Conservation (phyloP, 345 rosid species). For the Melastoma malabathricum region DNA sequence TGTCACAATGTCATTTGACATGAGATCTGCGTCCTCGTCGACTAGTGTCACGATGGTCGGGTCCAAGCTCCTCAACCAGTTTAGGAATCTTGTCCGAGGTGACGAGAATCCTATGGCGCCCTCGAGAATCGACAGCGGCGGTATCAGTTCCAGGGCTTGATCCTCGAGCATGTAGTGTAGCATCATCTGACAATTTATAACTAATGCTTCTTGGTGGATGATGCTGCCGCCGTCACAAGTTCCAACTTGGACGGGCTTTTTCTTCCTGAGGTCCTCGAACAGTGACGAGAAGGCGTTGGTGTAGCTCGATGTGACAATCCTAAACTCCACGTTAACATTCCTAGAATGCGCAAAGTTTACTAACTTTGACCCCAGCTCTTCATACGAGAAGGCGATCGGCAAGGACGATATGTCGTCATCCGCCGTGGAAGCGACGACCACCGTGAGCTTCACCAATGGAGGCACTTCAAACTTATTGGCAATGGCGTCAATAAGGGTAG, state of each 20-base stretch:
- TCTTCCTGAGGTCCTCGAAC: slow-evolving; percentile 44
- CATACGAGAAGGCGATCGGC: slow-evolving; percentile 40
- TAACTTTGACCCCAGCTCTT: slow-evolving; percentile 58
- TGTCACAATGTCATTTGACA: slow-evolving; percentile 38
- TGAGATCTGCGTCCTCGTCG: slow-evolving; percentile 80
- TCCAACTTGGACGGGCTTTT: slow-evolving; percentile 30
- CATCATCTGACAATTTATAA: slow-evolving; percentile 82
- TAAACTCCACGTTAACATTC: slow-evolving; percentile 48
- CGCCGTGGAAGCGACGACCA: slow-evolving; percentile 27
- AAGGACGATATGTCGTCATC: slow-evolving; percentile 22
- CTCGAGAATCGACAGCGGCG: no score
- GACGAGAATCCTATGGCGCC: slow-evolving; percentile 10
- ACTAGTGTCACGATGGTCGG: slow-evolving; percentile 55
- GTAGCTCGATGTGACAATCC: slow-evolving; percentile 38
- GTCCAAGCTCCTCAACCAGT: slow-evolving; percentile 43
- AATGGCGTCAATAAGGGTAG: slow-evolving; percentile 67
- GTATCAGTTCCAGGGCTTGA: slow-evolving; percentile 1
- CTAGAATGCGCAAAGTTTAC: slow-evolving; percentile 61
- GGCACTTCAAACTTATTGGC: slow-evolving; percentile 40
- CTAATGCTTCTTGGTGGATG: slow-evolving; percentile 38
- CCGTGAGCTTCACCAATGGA: slow-evolving; percentile 63
- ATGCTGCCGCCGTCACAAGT: neutral
- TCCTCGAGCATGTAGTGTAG: slow-evolving; percentile 68
- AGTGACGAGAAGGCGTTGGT: slow-evolving; percentile 56
- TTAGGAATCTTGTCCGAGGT: slow-evolving; percentile 37